phyloP scores from a whole-genome alignment of 345 rosid genomes.

The Populus simonii region DNA sequence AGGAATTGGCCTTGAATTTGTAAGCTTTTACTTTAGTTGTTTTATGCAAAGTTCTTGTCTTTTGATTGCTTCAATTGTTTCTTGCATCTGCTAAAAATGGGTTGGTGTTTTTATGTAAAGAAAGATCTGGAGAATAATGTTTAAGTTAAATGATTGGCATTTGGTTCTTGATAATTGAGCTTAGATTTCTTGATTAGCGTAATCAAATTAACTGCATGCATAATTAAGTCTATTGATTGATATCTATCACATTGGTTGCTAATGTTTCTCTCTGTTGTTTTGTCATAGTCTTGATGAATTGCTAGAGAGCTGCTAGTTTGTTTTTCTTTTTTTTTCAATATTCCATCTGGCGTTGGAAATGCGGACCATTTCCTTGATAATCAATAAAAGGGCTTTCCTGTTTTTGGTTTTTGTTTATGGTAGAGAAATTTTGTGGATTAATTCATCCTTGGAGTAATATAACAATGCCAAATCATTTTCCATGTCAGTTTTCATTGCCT shows the following conservation, averaged over 20 bases:
- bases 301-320: not conserved
- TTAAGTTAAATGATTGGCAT: not conserved
- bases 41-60: not conserved
- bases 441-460: not conserved
- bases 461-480: not conserved
- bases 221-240: not conserved
- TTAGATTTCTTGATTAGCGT: not conserved
- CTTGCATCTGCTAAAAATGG: not conserved
- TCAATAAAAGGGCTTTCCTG: not conserved
- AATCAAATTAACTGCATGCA: too few relatives aligned
- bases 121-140: not conserved
- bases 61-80: not conserved
- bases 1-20: conserved; percentile 89
- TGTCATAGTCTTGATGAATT: not conserved
- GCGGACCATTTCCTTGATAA: not conserved
- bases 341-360: not conserved
- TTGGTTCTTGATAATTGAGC: not conserved
- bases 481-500: not conserved
- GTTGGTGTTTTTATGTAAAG: not conserved
- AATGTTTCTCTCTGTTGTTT: not conserved
- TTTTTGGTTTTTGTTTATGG: not conserved
- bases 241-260: not conserved
- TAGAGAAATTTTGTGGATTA: not conserved
- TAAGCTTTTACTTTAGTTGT: conserved; percentile 26
- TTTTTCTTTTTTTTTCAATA: not conserved